Evolutionary conservation across 108 stramenopile species (phyloP).

Genomic region (Cyclostephanos tholiformis): DNA sequence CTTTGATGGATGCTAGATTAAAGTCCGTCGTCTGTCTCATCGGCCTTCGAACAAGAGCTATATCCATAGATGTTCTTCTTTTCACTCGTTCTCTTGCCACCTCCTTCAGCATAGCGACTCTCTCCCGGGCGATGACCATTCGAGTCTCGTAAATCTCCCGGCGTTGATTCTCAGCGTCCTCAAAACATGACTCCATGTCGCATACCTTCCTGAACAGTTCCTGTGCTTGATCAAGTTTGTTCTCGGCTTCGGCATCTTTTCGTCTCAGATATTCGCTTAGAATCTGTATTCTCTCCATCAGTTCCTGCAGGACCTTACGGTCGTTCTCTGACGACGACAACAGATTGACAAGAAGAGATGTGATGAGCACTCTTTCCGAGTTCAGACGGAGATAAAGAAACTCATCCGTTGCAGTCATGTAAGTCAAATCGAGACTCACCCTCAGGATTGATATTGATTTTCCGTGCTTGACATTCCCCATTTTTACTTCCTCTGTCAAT

Average conservation of each 20-base stretch:
- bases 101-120: slow-evolving; percentile 38
- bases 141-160: slow-evolving; percentile 19
- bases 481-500: slow-evolving; percentile 15
- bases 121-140: slow-evolving; percentile 17
- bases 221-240: slow-evolving; percentile 26
- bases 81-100: slow-evolving; percentile 18
- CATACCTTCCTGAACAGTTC: slow-evolving; percentile 11
- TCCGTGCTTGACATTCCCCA: slow-evolving; percentile 15
- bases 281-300: slow-evolving; percentile 22
- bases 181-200: slow-evolving; percentile 7
- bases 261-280: slow-evolving; percentile 33
- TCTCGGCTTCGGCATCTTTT: slow-evolving; percentile 37
- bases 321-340: slow-evolving; percentile 33
- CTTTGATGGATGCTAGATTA: background rate
- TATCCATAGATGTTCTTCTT: background rate
- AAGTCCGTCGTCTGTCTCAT: background rate
- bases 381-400: background rate
- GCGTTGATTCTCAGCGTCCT: slow-evolving; percentile 12
- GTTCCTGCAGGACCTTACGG: slow-evolving; percentile 11
- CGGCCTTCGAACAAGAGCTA: background rate
- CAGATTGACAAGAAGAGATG: background rate
- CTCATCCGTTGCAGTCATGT: background rate
- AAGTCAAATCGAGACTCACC: slow-evolving; percentile 4
- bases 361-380: background rate
- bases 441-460: slow-evolving; percentile 17